Conservation (phyloP, 2,329 filamentous ascomycete species). For the Pyrenochaeta sp. region DNA sequence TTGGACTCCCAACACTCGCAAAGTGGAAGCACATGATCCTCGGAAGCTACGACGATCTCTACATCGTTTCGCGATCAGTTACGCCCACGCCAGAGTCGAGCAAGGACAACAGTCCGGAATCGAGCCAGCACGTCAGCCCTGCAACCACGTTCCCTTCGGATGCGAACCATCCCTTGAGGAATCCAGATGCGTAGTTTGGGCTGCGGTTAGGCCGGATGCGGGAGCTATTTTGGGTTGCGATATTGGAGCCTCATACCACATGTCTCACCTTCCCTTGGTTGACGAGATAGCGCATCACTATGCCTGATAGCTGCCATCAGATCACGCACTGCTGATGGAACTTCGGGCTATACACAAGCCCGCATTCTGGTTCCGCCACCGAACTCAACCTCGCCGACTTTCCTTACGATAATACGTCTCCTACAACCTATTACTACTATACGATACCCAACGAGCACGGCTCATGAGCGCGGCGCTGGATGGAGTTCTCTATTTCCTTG, state of each 20-base stretch:
- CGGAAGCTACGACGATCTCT: conserved; percentile 58
- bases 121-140: conserved; percentile 49
- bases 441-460: conserved; percentile 33
- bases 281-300: background rate
- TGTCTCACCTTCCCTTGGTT: conserved; percentile 24
- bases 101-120: conserved; percentile 50
- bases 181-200: conserved; percentile 20
- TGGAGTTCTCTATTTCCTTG: conserved; percentile 16
- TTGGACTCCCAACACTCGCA: conserved; percentile 55
- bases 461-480: conserved; percentile 26
- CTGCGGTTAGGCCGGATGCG: conserved; percentile 5
- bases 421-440: conserved; percentile 13
- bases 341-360: background rate
- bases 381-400: background rate
- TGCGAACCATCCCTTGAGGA: conserved; percentile 33
- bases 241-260: conserved; percentile 8
- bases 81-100: conserved; percentile 45
- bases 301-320: conserved; percentile 5
- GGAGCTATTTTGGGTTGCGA: conserved; percentile 14
- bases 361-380: background rate
- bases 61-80: conserved; percentile 56
- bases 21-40: conserved; percentile 58
- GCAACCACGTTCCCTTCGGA: conserved; percentile 44
- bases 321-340: conserved; percentile 14
- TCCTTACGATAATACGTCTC: conserved; percentile 16